Percentiles rank a stretch among this genome's conserved stretches.
Evolutionary conservation across 2,329 filamentous ascomycete genomes (phyloP).

Genomic region (Colletotrichum musae): DNA sequence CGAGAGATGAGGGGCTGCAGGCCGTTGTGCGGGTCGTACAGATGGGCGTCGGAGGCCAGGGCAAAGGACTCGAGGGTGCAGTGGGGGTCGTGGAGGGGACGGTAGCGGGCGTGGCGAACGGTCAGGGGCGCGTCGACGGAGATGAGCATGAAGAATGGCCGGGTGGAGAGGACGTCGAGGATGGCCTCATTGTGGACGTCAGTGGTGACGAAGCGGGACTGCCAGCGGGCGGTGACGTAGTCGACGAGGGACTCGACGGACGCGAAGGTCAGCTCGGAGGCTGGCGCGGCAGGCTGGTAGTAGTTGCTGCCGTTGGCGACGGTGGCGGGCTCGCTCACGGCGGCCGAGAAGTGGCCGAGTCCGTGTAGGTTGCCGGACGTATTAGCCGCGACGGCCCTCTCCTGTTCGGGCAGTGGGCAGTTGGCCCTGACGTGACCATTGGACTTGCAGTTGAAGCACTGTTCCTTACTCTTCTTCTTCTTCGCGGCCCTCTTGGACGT

Average conservation of each 20-base stretch:
- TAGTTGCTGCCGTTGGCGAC: conserved; percentile 74
- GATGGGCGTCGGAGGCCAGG: conserved; percentile 75
- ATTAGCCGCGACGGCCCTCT: conserved; percentile 2
- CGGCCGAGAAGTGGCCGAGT: neutral
- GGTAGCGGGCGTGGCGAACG: conserved; percentile 86
- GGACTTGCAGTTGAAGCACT: conserved; percentile 27
- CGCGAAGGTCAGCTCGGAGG: conserved; percentile 63
- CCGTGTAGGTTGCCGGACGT: neutral
- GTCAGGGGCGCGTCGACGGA: conserved; percentile 92
- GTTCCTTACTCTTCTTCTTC: conserved; percentile 23
- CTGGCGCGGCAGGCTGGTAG: conserved; percentile 43
- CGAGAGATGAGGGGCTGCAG: conserved; percentile 84
- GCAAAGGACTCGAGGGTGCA: conserved; percentile 70
- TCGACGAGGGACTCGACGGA: conserved; percentile 80
- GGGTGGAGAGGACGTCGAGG: conserved; percentile 81
- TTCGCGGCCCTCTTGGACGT: neutral
- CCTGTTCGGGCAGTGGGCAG: conserved; percentile 16
- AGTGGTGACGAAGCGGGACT: conserved; percentile 86
- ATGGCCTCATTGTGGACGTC: conserved; percentile 81
- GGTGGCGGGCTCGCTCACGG: conserved; percentile 43
- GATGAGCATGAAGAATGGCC: conserved; percentile 94
- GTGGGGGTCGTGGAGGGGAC: conserved; percentile 56
- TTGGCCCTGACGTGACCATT: conserved; percentile 20
- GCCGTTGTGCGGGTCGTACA: conserved; percentile 77
- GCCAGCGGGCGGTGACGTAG: conserved; percentile 89